Percentiles rank a stretch among this genome's conserved stretches.
Evolutionary conservation across 2,329 filamentous ascomycete genomes (phyloP).

Genomic region (Penicillium sp.): DNA sequence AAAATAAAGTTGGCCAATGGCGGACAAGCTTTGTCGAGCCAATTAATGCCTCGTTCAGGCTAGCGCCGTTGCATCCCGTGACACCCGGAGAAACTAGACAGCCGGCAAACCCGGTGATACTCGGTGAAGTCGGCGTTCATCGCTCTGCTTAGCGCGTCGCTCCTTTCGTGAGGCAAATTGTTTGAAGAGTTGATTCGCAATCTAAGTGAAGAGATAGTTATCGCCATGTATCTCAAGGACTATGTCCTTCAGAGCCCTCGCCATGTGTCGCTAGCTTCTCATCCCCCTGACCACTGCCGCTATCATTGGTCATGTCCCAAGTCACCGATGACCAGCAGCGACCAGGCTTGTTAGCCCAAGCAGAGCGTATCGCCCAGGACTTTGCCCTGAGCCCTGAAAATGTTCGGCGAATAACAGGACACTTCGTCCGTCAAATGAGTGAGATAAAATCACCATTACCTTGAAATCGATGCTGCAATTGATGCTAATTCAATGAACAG

Average conservation of each 20-base stretch:
- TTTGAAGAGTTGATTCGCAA: background rate
- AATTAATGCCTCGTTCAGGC: background rate
- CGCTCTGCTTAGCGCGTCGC: background rate
- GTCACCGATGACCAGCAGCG: slow-evolving; percentile 7
- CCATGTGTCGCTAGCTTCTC: background rate
- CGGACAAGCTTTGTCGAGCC: no score
- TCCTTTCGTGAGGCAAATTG: background rate
- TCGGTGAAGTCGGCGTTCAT: background rate
- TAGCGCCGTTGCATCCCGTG: background rate
- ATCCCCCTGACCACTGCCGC: slow-evolving; percentile 1
- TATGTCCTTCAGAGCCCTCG: background rate
- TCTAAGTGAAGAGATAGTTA: background rate
- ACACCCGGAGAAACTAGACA: background rate
- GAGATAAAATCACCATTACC: background rate
- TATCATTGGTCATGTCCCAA: slow-evolving; percentile 11
- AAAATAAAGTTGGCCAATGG: no score
- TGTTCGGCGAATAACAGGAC: slow-evolving; percentile 10
- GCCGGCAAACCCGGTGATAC: background rate
- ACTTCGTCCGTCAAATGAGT: slow-evolving; percentile 17
- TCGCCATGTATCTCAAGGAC: background rate
- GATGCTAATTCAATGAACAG: slow-evolving; percentile 3
- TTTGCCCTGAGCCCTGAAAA: slow-evolving; percentile 14
- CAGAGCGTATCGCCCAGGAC: slow-evolving; percentile 13
- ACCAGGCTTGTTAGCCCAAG: slow-evolving; percentile 15
- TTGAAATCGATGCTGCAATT: background rate